Conservation (phyloP, 2,329 filamentous ascomycete genomes). For the Aspergillus sp. region DNA sequence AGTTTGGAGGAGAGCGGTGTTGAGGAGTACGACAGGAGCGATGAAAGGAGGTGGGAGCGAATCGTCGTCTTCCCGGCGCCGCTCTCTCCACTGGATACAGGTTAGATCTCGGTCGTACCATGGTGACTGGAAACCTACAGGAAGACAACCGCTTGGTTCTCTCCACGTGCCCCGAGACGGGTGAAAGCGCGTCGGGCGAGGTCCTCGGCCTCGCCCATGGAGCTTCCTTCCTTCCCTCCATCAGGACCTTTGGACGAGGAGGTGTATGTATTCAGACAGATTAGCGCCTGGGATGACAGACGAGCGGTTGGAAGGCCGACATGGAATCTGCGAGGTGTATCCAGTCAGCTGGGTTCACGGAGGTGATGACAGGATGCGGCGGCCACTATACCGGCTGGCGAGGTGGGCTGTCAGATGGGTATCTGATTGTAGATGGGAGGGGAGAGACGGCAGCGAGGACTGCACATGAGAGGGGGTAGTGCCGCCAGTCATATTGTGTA, state of each 20-base stretch:
- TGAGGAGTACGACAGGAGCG: constrained; percentile 82
- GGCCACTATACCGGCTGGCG: constrained; percentile 43
- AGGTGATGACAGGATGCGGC: background rate
- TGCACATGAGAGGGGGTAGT: constrained; percentile 64
- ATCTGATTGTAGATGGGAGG: constrained; percentile 61
- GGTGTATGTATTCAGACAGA: constrained; percentile 92
- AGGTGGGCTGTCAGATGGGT: constrained; percentile 52
- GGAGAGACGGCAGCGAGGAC: constrained; percentile 82
- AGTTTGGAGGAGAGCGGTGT: constrained; percentile 92
- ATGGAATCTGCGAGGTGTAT: constrained; percentile 71
- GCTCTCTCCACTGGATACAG: constrained; percentile 75
- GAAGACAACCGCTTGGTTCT: constrained; percentile 91
- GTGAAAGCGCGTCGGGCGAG: constrained; percentile 83
- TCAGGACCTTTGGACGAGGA: constrained; percentile 83
- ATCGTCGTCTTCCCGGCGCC: constrained; percentile 95
- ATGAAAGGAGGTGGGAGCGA: constrained; percentile 80
- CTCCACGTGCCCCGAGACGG: constrained; percentile 78
- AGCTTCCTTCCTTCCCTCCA: constrained; percentile 87
- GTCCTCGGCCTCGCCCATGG: constrained; percentile 88
- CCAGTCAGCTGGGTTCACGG: background rate
- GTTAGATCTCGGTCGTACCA: constrained; percentile 1
- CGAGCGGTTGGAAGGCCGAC: constrained; percentile 82
- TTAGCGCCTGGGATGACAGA: constrained; percentile 85
- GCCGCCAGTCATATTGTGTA: constrained; percentile 39
- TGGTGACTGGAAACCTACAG: constrained; percentile 62